A percentile compares a stretch with the other conserved stretches of the same genome.
Evolutionary conservation across 2,329 filamentous ascomycete species (phyloP).

Genomic region (Fusarium mangiferae): DNA sequence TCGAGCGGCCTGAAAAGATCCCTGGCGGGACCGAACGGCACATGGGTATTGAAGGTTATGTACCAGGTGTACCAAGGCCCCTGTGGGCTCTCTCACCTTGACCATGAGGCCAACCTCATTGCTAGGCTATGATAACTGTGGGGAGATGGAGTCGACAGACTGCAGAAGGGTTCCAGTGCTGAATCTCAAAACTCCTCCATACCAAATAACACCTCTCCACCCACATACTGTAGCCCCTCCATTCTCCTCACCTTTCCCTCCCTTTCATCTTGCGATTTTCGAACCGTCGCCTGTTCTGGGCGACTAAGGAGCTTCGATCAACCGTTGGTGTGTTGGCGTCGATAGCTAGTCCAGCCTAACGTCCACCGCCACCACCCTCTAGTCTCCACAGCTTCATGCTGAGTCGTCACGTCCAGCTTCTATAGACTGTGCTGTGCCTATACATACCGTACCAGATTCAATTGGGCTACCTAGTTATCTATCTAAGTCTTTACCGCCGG

Average conservation of each 20-base stretch:
- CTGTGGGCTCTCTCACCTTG: slow-evolving; percentile 30
- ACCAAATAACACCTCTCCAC: slow-evolving; percentile 49
- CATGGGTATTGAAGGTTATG: slow-evolving; percentile 32
- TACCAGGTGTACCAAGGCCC: slow-evolving; percentile 7
- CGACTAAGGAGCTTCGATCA: slow-evolving; percentile 45
- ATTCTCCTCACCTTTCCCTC: slow-evolving; percentile 43
- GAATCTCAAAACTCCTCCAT: slow-evolving; percentile 41
- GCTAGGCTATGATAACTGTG: slow-evolving; percentile 41
- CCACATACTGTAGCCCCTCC: slow-evolving; percentile 43
- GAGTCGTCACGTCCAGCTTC: slow-evolving; percentile 35
- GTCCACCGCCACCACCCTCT: slow-evolving; percentile 40
- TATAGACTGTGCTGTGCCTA: slow-evolving; percentile 16
- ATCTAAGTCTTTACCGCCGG: slow-evolving; percentile 27
- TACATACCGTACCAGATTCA: slow-evolving; percentile 20
- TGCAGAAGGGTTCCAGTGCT: slow-evolving; percentile 35
- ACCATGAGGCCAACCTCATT: slow-evolving; percentile 37
- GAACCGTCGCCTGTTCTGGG: slow-evolving; percentile 39
- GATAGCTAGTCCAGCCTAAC: slow-evolving; percentile 43
- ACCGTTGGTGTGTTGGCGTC: slow-evolving; percentile 44
- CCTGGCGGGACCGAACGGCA: slow-evolving; percentile 38
- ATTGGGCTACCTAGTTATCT: slow-evolving; percentile 25
- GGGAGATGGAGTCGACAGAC: slow-evolving; percentile 42
- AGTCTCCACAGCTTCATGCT: slow-evolving; percentile 43
- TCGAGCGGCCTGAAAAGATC: slow-evolving; percentile 30
- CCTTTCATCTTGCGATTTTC: slow-evolving; percentile 39